Conservation (phyloP, 2,329 filamentous ascomycete genomes). For the Aspergillus caelatus region DNA sequence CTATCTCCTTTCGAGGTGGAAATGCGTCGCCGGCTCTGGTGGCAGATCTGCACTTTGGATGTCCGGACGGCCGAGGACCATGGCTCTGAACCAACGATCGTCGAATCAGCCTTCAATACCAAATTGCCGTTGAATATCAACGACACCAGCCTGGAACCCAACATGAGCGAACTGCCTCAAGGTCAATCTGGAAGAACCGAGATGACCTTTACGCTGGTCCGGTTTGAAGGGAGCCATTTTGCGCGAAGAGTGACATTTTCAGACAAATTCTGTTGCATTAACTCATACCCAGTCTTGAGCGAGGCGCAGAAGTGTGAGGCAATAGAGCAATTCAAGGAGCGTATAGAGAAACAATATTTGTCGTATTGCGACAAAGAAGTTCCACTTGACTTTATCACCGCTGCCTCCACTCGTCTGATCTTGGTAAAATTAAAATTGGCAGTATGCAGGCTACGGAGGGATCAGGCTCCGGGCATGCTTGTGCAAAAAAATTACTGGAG, state of each 20-base stretch:
- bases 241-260: slow-evolving; percentile 26
- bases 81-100: slow-evolving; percentile 14
- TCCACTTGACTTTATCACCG: slow-evolving; percentile 19
- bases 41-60: slow-evolving; percentile 27
- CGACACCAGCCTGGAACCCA: slow-evolving; percentile 18
- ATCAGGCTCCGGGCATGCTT: not conserved
- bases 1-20: slow-evolving; percentile 22
- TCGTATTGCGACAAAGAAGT: slow-evolving; percentile 17
- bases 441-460: slow-evolving; percentile 13
- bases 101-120: slow-evolving; percentile 16
- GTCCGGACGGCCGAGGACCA: slow-evolving; percentile 20
- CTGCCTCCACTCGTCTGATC: slow-evolving; percentile 15
- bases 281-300: slow-evolving; percentile 19
- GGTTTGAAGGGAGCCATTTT: slow-evolving; percentile 24
- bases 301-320: slow-evolving; percentile 18
- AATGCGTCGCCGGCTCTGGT: slow-evolving; percentile 28
- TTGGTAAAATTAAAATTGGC: slow-evolving; percentile 19
- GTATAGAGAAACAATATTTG: slow-evolving; percentile 21
- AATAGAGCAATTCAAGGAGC: slow-evolving; percentile 19
- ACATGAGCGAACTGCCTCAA: slow-evolving; percentile 11
- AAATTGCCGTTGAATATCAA: slow-evolving; percentile 17
- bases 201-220: slow-evolving; percentile 27
- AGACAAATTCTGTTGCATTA: slow-evolving; percentile 19
- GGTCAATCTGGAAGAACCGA: slow-evolving; percentile 19
- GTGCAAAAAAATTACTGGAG: slow-evolving; percentile 7